These are phyloP conservation scores for Sungouiozyma intestinalis DNA, from an alignment of 805 yeast genomes.

Conservation along the genomic window DNA sequence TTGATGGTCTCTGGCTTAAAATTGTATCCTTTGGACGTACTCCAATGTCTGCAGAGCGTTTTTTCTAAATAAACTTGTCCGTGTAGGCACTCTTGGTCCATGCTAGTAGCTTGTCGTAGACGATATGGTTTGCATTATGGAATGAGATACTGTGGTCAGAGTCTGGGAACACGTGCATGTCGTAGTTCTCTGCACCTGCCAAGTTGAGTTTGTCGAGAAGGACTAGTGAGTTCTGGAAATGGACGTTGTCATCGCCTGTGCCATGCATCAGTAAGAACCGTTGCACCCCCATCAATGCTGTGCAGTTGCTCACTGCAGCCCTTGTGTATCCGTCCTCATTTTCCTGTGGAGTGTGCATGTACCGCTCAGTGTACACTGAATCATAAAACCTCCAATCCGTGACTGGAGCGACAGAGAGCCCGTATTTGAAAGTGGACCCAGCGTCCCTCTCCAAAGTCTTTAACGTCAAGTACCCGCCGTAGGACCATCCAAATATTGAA, in stretches of 20 bases:
- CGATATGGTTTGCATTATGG: constrained; percentile 63
- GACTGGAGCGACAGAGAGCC: constrained; percentile 96
- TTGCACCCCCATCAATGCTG: constrained; percentile 42
- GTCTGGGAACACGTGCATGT: constrained; percentile 71
- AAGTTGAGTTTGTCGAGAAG: constrained; percentile 66
- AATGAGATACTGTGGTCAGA: constrained; percentile 63
- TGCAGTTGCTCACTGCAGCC: constrained; percentile 47
- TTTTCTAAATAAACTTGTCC: too few species aligned
- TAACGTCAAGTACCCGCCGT: constrained; percentile 89
- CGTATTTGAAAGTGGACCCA: constrained; percentile 68
- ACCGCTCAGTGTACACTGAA: constrained; percentile 88
- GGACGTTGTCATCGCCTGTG: constrained; percentile 95
- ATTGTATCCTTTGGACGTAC: too few species aligned
- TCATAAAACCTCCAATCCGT: constrained; percentile 91
- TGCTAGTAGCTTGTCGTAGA: constrained; percentile 52
- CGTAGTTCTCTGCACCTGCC: constrained; percentile 73
- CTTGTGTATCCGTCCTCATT: constrained; percentile 53
- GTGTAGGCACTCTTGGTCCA: constrained; percentile 59
- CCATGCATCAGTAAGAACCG: constrained; percentile 91
- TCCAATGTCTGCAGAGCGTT: too few species aligned
- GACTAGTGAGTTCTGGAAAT: constrained; percentile 78
- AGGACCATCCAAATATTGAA: constrained; percentile 98
- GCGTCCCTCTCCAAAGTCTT: constrained; percentile 78
- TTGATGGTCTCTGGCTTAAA: too few species aligned
- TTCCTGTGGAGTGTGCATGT: constrained; percentile 73